Evolutionary conservation across 2,329 filamentous ascomycete genomes (phyloP).

Genomic region (Juglanconis oblonga): DNA sequence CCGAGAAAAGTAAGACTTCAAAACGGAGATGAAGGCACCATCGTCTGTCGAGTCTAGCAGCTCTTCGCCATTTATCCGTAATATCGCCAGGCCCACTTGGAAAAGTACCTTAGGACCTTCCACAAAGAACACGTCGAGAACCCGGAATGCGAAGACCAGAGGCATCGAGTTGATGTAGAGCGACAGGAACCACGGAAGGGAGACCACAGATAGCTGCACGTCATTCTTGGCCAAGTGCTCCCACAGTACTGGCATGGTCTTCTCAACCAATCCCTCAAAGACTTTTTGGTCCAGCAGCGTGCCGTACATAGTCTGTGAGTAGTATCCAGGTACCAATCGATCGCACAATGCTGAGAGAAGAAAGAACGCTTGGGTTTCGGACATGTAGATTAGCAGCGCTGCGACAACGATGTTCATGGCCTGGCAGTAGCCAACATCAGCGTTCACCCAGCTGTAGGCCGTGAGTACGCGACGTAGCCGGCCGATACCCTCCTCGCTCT

Average conservation of each 20-base stretch:
- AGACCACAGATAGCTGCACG: constrained; percentile 95
- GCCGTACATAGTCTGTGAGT: constrained; percentile 98
- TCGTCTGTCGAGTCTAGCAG: constrained; percentile 90
- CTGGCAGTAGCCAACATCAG: constrained; percentile 96
- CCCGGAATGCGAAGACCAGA: constrained; percentile 92
- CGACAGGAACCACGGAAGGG: constrained; percentile 95
- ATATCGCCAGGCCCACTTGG: constrained; percentile 93
- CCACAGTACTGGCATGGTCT: constrained; percentile 98
- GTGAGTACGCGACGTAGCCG: constrained; percentile 86
- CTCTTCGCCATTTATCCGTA: constrained; percentile 95
- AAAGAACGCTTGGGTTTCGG: constrained; percentile 93
- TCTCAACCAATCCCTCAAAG: constrained; percentile 96
- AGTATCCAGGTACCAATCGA: constrained; percentile 90
- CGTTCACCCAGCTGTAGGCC: constrained; percentile 95
- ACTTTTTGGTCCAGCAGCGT: constrained; percentile 95
- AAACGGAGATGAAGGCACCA: constrained; percentile 91
- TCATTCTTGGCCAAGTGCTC: constrained; percentile 96
- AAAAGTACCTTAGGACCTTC: constrained; percentile 97
- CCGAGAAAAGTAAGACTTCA: constrained; percentile 91
- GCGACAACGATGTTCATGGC: constrained; percentile 99
- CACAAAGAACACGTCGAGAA: constrained; percentile 96
- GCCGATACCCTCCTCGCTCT: constrained; percentile 92
- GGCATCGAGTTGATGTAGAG: constrained; percentile 99
- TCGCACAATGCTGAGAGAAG: constrained; percentile 89
- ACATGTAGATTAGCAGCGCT: constrained; percentile 98